Conservation (phyloP, 2,329 filamentous ascomycete genomes). For the Trichoderma hamatum region DNA sequence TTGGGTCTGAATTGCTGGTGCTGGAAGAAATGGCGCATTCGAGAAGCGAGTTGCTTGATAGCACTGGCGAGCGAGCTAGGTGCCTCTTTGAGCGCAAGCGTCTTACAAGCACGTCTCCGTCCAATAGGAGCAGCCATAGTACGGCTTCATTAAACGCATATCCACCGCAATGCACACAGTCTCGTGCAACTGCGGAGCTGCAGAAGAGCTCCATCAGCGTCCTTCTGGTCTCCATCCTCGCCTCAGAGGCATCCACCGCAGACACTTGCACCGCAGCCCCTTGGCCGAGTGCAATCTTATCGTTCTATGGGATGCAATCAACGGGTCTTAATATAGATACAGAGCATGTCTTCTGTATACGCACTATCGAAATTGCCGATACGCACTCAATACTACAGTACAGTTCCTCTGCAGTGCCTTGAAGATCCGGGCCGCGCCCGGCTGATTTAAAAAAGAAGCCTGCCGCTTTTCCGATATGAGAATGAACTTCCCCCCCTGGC, state of each 20-base stretch:
- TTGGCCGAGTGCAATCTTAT: constrained; percentile 14
- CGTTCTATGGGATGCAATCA: neutral
- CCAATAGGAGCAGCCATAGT: constrained; percentile 17
- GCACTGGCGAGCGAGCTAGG: neutral
- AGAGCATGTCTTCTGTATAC: neutral
- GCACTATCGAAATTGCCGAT: neutral
- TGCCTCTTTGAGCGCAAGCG: neutral
- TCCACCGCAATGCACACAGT: constrained; percentile 18
- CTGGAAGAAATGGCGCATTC: constrained; percentile 22
- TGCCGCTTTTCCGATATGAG: constrained; percentile 21
- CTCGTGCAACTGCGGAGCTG: constrained; percentile 1
- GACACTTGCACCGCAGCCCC: neutral
- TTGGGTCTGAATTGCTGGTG: neutral
- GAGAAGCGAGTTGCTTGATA: constrained; percentile 22
- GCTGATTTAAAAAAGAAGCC: neutral
- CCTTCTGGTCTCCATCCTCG: constrained; percentile 5
- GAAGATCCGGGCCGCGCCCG: constrained; percentile 17
- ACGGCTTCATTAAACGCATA: constrained; percentile 23
- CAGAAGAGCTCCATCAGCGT: neutral
- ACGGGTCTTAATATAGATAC: constrained; percentile 2
- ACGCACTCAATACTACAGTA: neutral
- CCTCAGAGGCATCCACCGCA: constrained; percentile 7
- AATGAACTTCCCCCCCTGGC: neutral
- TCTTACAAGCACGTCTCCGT: neutral
- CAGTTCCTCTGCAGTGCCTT: neutral